A percentile compares a stretch with the other conserved stretches of the same genome.
Evolutionary conservation across 2,329 filamentous ascomycete species (phyloP).

Genomic region (Microsporum ferrugineum): DNA sequence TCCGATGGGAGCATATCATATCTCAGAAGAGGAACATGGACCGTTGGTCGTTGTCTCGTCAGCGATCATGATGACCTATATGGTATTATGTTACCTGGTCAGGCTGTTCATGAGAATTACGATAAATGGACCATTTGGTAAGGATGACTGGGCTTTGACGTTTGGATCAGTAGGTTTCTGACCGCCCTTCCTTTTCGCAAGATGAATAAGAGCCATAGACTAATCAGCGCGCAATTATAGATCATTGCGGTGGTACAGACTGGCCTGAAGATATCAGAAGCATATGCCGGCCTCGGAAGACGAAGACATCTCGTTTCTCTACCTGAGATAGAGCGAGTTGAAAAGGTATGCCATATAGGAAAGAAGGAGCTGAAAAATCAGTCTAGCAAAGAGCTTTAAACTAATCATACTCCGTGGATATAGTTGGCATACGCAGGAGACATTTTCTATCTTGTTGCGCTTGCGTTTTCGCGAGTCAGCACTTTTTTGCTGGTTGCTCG

Average conservation of each 20-base stretch:
- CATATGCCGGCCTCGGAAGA: constrained; percentile 12
- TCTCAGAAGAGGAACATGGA: constrained; percentile 12
- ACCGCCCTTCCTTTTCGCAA: neutral
- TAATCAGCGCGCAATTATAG: constrained; percentile 2
- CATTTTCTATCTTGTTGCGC: constrained; percentile 13
- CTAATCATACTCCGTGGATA: neutral
- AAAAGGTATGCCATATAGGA: constrained; percentile 8
- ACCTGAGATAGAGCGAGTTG: constrained; percentile 2
- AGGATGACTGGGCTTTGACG: constrained; percentile 13
- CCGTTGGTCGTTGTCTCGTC: constrained; percentile 13
- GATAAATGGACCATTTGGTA: constrained; percentile 14
- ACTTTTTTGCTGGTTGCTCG: constrained; percentile 13
- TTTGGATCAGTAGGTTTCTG: constrained; percentile 8
- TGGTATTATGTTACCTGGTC: constrained; percentile 12
- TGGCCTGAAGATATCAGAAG: constrained; percentile 12
- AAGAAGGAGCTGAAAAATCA: neutral
- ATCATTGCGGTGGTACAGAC: constrained; percentile 12
- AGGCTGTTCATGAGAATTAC: constrained; percentile 13
- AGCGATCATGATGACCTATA: constrained; percentile 12
- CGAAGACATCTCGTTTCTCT: constrained; percentile 2
- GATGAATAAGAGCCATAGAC: neutral
- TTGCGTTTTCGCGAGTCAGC: constrained; percentile 11
- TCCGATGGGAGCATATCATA: constrained; percentile 8
- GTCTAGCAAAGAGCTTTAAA: neutral
- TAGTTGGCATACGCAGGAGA: constrained; percentile 13